Evolutionary conservation across 306 rosid genomes (phyloP), one percentile per base, ranked within the genome.

Genomic region (Castanopsis chinensis): DNA sequence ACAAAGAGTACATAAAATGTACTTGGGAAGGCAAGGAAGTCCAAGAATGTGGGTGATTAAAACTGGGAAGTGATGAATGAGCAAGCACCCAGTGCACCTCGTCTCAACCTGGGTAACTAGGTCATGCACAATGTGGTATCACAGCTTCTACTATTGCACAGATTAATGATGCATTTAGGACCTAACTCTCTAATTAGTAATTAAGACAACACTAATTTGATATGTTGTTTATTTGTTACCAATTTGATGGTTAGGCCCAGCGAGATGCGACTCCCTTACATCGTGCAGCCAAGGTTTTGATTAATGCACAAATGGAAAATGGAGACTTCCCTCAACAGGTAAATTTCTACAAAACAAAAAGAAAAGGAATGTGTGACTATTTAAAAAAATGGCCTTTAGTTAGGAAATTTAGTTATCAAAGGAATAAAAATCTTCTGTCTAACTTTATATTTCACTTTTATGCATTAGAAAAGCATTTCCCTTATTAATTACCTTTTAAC

Each of bases 321-420:
- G 93, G 94, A 21, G 93, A 91, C 80, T 91, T 86, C 75, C 93
- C 97, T 4, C 98, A 90, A 67, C 92, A 93, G 92, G 98, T 89
- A 81, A 45, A 67, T 67, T 10, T 67, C 33, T 8, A 67, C 15
- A 67, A 33, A 33, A 8, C 28, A 63, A 17, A 13, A 35, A 3
- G 17, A 28, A 7, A 13, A 19, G 6, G n/a, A 11, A 49, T 3
- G 25, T 9, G 54, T 30, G 15, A 21, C 1, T 56, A 18, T 7
- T 65, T 15, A 19, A 57, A 13, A 0, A 25, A 41, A 15, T 8
- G 11, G 0, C 5, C 52, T 17, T n/a, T 58, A 55, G 7, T 23
- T 19, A 25, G 35, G 14, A 60, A 12, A 3, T 61, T 13, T 23
- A 61, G 69, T 11, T 23, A 25, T 27, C 11, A 4, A 61, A 25